Evolutionary conservation across 768 basidiomycete species (phyloP).

Genomic region (Lepiota brunneoincarnata): DNA sequence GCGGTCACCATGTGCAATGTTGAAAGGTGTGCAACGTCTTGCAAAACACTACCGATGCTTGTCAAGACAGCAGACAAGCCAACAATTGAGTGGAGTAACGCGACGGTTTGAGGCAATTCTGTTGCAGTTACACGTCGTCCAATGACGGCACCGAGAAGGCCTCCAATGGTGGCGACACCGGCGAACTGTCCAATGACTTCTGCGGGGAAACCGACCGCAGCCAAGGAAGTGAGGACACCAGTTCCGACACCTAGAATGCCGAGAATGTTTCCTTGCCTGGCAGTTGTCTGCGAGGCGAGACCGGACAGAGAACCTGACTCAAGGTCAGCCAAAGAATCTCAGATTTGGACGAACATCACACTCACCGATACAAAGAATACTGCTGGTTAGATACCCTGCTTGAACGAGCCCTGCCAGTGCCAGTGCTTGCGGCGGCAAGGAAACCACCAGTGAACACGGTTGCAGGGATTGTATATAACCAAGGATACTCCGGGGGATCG

Average conservation of each 20-base stretch:
- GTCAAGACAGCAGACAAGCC: conserved; percentile 89
- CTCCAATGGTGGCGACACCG: conserved; percentile 73
- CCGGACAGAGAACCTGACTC: conserved; percentile 71
- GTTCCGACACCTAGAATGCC: conserved; percentile 83
- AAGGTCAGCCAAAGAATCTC: conserved; percentile 1
- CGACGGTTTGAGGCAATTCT: conserved; percentile 79
- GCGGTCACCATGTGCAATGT: conserved; percentile 80
- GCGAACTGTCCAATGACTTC: conserved; percentile 78
- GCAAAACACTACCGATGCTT: conserved; percentile 77
- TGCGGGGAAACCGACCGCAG: conserved; percentile 79
- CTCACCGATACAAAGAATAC: conserved; percentile 80
- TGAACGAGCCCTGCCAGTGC: conserved; percentile 85
- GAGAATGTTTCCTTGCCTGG: conserved; percentile 85
- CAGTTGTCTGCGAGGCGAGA: conserved; percentile 75
- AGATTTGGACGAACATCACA: not conserved
- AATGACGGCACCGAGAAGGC: conserved; percentile 63
- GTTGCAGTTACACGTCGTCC: conserved; percentile 85
- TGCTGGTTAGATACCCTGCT: conserved; percentile 83
- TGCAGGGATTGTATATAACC: conserved; percentile 79
- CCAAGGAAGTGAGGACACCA: conserved; percentile 77
- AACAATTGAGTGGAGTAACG: conserved; percentile 84
- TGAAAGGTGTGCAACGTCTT: conserved; percentile 64
- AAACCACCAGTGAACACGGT: conserved; percentile 82
- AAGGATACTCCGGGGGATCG: conserved; percentile 87
- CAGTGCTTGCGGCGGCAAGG: conserved; percentile 77